A percentile compares a stretch with the other conserved stretches of the same genome.
These are phyloP conservation scores for Nothophoma quercina DNA, from an alignment of 2,329 filamentous ascomycete genomes.

Conservation along the genomic window DNA sequence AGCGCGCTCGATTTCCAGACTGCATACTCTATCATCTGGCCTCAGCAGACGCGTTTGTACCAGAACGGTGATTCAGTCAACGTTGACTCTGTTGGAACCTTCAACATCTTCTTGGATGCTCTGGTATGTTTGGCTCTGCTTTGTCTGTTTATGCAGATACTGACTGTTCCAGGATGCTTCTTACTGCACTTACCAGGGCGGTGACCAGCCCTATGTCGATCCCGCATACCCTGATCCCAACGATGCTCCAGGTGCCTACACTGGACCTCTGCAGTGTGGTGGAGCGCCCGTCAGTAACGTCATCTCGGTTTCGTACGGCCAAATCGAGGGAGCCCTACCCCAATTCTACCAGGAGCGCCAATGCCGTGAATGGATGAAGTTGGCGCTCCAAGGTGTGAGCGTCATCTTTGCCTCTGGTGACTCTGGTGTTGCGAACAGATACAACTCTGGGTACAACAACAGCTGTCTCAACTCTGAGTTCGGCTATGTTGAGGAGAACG, in stretches of 20 bases:
- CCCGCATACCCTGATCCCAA: conserved; percentile 25
- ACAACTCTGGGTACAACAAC: conserved; percentile 25
- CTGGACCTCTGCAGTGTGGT: conserved; percentile 44
- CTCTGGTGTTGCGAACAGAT: conserved; percentile 31
- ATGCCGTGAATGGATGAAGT: conserved; percentile 57
- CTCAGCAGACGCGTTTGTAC: conserved; percentile 24
- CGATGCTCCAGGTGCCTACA: conserved; percentile 26
- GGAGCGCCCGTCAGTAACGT: conserved; percentile 58
- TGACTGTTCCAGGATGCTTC: conserved; percentile 17
- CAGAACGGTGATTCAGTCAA: conserved; percentile 26
- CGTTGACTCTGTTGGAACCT: conserved; percentile 21
- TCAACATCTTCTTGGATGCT: conserved; percentile 31
- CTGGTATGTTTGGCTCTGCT: conserved; percentile 5
- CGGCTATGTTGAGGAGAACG: conserved; percentile 18
- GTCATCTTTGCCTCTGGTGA: conserved; percentile 60
- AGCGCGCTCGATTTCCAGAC: conserved; percentile 29
- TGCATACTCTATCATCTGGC: conserved; percentile 29
- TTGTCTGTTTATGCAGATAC: neutral
- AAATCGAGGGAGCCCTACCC: conserved; percentile 61
- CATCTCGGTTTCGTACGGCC: conserved; percentile 62
- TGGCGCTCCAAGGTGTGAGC: conserved; percentile 52
- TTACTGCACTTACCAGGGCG: conserved; percentile 30
- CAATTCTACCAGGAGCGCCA: conserved; percentile 59
- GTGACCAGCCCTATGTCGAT: conserved; percentile 25
- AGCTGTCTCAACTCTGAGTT: conserved; percentile 22